Conservation (phyloP, 805 yeast species). For the Zygosaccharomyces gambellarensis region DNA sequence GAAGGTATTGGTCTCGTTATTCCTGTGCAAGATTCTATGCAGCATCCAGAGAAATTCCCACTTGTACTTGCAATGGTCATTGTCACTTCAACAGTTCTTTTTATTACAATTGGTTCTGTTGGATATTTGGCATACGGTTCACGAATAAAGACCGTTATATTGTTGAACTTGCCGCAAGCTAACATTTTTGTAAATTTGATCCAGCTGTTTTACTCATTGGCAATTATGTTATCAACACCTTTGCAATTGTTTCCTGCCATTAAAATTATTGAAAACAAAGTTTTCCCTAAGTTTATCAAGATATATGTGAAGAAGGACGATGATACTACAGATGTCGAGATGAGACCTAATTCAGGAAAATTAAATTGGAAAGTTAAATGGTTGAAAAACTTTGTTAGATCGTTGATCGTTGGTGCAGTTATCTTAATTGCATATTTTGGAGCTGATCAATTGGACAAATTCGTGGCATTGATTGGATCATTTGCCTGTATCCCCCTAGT, state of each 20-base stretch:
- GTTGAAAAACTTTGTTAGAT: constrained; percentile 59
- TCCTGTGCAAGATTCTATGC: constrained; percentile 81
- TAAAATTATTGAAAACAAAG: constrained; percentile 59
- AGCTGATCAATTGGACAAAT: constrained; percentile 61
- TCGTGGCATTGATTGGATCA: constrained; percentile 78
- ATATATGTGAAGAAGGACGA: constrained; percentile 16
- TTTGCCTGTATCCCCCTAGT: constrained; percentile 84
- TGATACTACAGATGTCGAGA: constrained; percentile 15
- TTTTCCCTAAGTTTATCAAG: constrained; percentile 43
- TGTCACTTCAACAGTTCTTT: constrained; percentile 54
- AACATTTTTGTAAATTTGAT: constrained; percentile 57
- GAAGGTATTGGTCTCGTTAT: constrained; percentile 81
- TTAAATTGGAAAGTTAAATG: constrained; percentile 50
- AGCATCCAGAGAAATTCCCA: constrained; percentile 68
- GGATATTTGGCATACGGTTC: constrained; percentile 71
- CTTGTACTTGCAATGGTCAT: constrained; percentile 58
- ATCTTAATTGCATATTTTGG: constrained; percentile 61
- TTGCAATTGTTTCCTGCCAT: constrained; percentile 76
- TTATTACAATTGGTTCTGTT: constrained; percentile 58
- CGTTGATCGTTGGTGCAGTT: constrained; percentile 49
- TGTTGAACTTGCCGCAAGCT: constrained; percentile 66
- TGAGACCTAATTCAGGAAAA: constrained; percentile 49
- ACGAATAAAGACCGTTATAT: constrained; percentile 58
- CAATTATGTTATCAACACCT: constrained; percentile 76
- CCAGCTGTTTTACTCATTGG: constrained; percentile 68